These are phyloP conservation scores for Septoria linicola DNA, from an alignment of 2,329 filamentous ascomycete species.

Conservation along the genomic window DNA sequence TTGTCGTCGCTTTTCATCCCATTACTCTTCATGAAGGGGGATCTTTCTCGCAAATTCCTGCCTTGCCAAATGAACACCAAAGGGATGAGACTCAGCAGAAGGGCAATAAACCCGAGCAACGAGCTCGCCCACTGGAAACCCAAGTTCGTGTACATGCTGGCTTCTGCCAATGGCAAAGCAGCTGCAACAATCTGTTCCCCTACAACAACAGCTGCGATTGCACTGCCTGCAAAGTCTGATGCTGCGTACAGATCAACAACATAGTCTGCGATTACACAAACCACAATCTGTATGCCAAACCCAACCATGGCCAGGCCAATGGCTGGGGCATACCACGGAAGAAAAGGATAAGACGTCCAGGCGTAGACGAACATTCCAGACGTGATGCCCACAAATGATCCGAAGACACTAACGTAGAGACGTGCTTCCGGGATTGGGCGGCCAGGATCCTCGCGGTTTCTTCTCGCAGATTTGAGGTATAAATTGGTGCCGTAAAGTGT, in stretches of 20 bases:
- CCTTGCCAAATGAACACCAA: constrained; percentile 45
- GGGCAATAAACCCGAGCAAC: constrained; percentile 46
- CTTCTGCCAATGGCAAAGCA: constrained; percentile 49
- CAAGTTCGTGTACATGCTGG: constrained; percentile 49
- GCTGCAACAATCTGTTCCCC: constrained; percentile 52
- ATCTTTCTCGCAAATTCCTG: constrained; percentile 33
- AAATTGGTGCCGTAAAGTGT: constrained; percentile 38
- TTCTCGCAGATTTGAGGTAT: constrained; percentile 44
- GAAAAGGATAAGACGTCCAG: constrained; percentile 46
- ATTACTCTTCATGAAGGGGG: constrained; percentile 36
- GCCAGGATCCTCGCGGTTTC: constrained; percentile 40
- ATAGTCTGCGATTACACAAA: constrained; percentile 50
- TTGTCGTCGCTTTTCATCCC: too few relatives aligned
- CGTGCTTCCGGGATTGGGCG: constrained; percentile 47
- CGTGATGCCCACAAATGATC: constrained; percentile 47
- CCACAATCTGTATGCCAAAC: constrained; percentile 50
- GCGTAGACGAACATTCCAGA: constrained; percentile 54
- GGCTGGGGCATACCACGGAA: constrained; percentile 51
- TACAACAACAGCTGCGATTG: constrained; percentile 50
- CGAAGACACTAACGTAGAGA: constrained; percentile 46
- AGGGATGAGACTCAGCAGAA: constrained; percentile 47
- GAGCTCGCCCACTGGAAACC: constrained; percentile 53
- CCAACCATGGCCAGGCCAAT: constrained; percentile 51
- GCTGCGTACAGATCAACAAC: constrained; percentile 51
- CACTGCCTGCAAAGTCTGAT: constrained; percentile 50